Percentiles rank a stretch among this genome's conserved stretches.
Evolutionary conservation across 106 monocot genomes (phyloP).

Genomic region (Dioscorea alata): DNA sequence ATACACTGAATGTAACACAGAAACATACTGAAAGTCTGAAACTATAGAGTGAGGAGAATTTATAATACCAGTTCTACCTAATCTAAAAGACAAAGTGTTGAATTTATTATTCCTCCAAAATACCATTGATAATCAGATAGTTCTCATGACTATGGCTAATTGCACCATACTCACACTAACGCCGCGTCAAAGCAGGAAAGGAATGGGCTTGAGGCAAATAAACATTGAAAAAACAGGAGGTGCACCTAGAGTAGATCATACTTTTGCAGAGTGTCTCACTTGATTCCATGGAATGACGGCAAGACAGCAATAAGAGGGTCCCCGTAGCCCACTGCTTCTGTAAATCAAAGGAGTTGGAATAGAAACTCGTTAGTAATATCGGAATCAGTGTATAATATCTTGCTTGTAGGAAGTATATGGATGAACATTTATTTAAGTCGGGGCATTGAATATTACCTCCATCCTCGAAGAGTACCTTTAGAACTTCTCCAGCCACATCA

Average conservation of each 20-base stretch:
- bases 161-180: neutral
- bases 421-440: neutral
- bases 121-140: neutral
- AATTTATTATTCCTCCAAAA: neutral
- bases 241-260: neutral
- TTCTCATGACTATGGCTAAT: neutral
- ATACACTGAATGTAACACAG: too few species aligned
- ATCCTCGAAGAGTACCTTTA: conserved; percentile 23
- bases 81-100: neutral
- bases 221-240: neutral
- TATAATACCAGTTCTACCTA: too few species aligned
- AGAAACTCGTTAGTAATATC: neutral
- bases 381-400: neutral
- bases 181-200: neutral
- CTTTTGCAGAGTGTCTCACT: conserved; percentile 13
- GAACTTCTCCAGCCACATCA: conserved; percentile 7
- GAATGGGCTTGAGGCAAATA: neutral
- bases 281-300: conserved; percentile 71
- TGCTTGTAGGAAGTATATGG: neutral
- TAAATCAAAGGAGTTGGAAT: neutral
- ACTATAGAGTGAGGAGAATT: too few species aligned
- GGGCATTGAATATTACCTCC: conserved; percentile 53
- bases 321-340: conserved; percentile 92
- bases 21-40: too few species aligned
- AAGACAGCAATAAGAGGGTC: conserved; percentile 83